phyloP scores from a whole-genome alignment of 2,329 filamentous ascomycete species.

The Orbilia brochopaga region DNA sequence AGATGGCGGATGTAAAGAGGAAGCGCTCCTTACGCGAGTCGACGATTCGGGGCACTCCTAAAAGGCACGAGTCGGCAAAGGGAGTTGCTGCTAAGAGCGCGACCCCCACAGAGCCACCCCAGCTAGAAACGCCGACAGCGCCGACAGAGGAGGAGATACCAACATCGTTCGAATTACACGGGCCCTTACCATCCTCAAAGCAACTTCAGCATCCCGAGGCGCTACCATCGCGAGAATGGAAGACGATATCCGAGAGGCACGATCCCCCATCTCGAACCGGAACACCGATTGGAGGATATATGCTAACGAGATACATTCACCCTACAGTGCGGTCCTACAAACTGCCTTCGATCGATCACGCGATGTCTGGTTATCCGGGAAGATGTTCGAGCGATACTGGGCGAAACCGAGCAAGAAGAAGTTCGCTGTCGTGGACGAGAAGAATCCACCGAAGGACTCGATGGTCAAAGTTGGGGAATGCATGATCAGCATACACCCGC shows the following conservation, averaged over 20 bases:
- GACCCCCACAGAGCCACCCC: conserved; percentile 35
- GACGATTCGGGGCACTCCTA: conserved; percentile 43
- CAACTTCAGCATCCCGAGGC: conserved; percentile 63
- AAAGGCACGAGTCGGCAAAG: conserved; percentile 40
- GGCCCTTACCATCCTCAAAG: conserved; percentile 29
- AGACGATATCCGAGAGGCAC: conserved; percentile 75
- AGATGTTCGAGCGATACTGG: conserved; percentile 77
- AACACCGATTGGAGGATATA: conserved; percentile 26
- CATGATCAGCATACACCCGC: conserved; percentile 77
- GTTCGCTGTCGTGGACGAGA: conserved; percentile 66
- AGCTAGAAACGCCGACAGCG: conserved; percentile 26
- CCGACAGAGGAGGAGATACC: conserved; percentile 35
- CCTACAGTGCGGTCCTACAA: conserved; percentile 71
- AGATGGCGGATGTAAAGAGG: conserved; percentile 41
- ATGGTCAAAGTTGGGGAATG: conserved; percentile 76
- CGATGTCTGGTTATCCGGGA: conserved; percentile 71
- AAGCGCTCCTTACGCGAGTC: conserved; percentile 48
- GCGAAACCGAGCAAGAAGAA: conserved; percentile 72
- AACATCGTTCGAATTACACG: conserved; percentile 37
- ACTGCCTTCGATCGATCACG: conserved; percentile 77
- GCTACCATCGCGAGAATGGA: conserved; percentile 70
- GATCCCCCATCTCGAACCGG: background rate
- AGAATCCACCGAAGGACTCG: conserved; percentile 72
- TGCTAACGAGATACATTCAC: conserved; percentile 43
- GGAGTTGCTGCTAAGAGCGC: conserved; percentile 37